Evolutionary conservation across 2,329 filamentous ascomycete genomes (phyloP).

Genomic region (Sporothrix globosa): DNA sequence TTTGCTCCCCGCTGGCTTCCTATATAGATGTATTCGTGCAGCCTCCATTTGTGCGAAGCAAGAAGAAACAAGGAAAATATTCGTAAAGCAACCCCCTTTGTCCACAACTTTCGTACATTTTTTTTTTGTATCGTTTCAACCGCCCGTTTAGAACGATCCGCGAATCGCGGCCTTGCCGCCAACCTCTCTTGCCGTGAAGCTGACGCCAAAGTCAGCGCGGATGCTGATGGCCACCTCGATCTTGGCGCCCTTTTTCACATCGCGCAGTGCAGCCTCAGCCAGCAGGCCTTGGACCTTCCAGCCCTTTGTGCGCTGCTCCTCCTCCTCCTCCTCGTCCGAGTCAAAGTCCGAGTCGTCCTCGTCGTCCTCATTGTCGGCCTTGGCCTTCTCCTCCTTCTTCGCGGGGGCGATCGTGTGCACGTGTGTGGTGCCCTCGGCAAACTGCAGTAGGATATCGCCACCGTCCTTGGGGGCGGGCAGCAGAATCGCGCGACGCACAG

Average conservation of each 20-base stretch:
- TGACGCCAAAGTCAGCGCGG: slow-evolving; percentile 74
- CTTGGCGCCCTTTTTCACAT: slow-evolving; percentile 84
- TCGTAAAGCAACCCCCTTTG: slow-evolving; percentile 10
- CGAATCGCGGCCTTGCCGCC: slow-evolving; percentile 84
- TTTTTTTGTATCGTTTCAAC: background rate
- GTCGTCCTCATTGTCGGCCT: slow-evolving; percentile 68
- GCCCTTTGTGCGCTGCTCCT: slow-evolving; percentile 85
- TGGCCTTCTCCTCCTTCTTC: slow-evolving; percentile 71
- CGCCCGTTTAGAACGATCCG: slow-evolving; percentile 47
- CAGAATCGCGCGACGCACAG: slow-evolving; percentile 81
- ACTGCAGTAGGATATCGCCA: slow-evolving; percentile 83
- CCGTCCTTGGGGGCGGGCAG: slow-evolving; percentile 76
- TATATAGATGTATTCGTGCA: slow-evolving; percentile 20
- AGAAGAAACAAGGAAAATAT: slow-evolving; percentile 3
- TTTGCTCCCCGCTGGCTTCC: slow-evolving; percentile 19
- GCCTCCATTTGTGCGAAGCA: slow-evolving; percentile 18
- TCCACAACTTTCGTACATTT: slow-evolving; percentile 11
- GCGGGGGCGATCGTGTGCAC: slow-evolving; percentile 74
- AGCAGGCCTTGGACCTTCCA: slow-evolving; percentile 86
- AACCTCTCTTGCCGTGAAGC: slow-evolving; percentile 80
- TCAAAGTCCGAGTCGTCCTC: slow-evolving; percentile 62
- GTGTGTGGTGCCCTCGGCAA: slow-evolving; percentile 84
- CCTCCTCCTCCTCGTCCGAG: slow-evolving; percentile 76
- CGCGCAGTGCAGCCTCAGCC: slow-evolving; percentile 82
- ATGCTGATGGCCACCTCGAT: slow-evolving; percentile 94